These are phyloP conservation scores for Spathaspora boniae DNA, from an alignment of 805 yeast genomes.

Conservation along the genomic window DNA sequence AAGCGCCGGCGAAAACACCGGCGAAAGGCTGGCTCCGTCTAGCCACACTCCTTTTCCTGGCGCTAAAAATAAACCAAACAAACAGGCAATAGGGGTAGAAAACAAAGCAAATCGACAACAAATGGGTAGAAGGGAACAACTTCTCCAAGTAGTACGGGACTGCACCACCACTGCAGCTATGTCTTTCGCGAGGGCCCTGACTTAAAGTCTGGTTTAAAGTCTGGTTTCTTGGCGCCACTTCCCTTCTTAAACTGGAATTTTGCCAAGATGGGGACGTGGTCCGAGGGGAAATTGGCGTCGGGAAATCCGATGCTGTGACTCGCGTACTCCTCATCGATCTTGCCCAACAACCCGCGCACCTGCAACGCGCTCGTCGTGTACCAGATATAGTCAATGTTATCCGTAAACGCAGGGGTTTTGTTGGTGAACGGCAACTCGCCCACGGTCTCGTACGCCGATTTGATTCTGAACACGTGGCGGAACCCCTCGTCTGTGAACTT, in stretches of 20 bases:
- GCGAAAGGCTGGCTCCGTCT: too few species aligned
- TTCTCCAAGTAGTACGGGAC: too few species aligned
- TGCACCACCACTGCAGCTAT: too few species aligned
- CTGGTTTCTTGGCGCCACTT: slow-evolving; percentile 28
- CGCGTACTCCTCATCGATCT: slow-evolving; percentile 74
- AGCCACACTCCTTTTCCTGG: too few species aligned
- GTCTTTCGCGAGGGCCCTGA: slow-evolving; percentile 41
- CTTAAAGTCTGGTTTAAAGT: slow-evolving; percentile 45
- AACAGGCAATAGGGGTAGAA: too few species aligned
- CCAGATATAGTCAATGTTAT: slow-evolving; percentile 95
- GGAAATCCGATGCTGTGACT: slow-evolving; percentile 87
- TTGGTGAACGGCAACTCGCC: slow-evolving; percentile 95
- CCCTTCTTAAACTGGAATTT: slow-evolving; percentile 67
- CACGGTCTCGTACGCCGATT: slow-evolving; percentile 78
- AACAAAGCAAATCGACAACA: too few species aligned
- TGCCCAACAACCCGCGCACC: slow-evolving; percentile 83
- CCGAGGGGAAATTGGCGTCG: slow-evolving; percentile 89
- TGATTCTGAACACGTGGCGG: slow-evolving; percentile 73
- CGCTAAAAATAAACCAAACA: too few species aligned
- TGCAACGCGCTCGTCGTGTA: slow-evolving; percentile 76
- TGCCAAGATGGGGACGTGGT: slow-evolving; percentile 84
- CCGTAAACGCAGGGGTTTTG: slow-evolving; percentile 88
- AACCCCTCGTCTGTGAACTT: slow-evolving; percentile 86
- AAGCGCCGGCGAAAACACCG: neutral
- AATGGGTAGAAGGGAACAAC: too few species aligned